These are phyloP conservation scores for Mucor indicus DNA, from an alignment of 371 early-diverging fungal species.

Conservation along the genomic window DNA sequence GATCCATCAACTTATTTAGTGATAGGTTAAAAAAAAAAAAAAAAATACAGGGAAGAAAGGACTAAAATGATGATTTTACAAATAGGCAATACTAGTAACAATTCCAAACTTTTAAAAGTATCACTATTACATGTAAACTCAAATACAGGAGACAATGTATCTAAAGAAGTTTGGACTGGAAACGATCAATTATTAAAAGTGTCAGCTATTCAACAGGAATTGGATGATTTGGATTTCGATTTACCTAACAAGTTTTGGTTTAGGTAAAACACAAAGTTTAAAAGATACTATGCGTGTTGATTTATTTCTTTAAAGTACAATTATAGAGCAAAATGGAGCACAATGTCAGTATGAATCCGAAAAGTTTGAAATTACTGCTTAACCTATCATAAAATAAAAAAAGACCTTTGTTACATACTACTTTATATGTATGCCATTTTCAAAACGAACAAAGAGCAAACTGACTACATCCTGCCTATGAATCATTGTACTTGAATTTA, in stretches of 20 bases:
- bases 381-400: conserved; percentile 1
- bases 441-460: too few relatives aligned
- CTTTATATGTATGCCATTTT: too few relatives aligned
- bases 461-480: too few relatives aligned
- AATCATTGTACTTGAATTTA: too few relatives aligned
- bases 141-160: conserved; percentile 3
- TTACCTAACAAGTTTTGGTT: conserved; percentile 7
- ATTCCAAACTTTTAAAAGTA: neutral
- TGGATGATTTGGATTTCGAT: conserved; percentile 1
- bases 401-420: neutral
- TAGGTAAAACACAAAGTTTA: conserved; percentile 5
- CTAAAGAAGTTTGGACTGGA: conserved; percentile 12
- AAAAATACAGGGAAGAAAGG: too few relatives aligned
- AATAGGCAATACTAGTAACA: conserved; percentile 7
- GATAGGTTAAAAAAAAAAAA: too few relatives aligned
- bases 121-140: conserved; percentile 4
- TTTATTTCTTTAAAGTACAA: conserved; percentile 5
- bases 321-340: conserved; percentile 6
- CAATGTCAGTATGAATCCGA: conserved; percentile 17
- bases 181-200: conserved; percentile 8
- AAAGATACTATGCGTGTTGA: too few relatives aligned
- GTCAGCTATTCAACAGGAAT: conserved; percentile 16
- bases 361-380: conserved; percentile 11
- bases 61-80: too few relatives aligned
- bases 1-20: too few relatives aligned